Base-by-base conservation (phyloP, 2,329 filamentous ascomycete species). In the Trichoderma sp. region DNA sequence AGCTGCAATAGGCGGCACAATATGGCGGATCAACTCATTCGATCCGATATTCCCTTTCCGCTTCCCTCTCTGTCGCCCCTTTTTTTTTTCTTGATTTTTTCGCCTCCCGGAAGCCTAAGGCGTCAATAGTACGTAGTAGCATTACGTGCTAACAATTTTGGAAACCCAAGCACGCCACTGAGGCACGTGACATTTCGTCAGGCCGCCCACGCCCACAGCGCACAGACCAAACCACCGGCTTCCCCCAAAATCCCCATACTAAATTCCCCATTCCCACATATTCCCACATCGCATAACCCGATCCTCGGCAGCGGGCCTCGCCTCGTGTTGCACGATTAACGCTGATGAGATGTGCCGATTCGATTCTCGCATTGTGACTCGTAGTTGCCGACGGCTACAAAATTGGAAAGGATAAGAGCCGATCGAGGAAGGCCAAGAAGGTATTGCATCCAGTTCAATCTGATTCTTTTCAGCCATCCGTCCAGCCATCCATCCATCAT, bases 101-200 rank as follows among this genome's bases (percentile, higher is more conserved):
- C 64, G 34, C 18, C 65, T 68, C 53, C 65, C 47, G 6, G n/a
- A 21, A 51, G 43, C 43, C 43, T 21, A 51, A 51, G 43, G 43
- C 26, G 14, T 30, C 28, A 24, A 14, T 36, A 9, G 62, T 30
- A 53, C 21, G 28, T 9, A 28, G 32, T 26, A 61, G 21, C 6
- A 39, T 21, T 61, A 39, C 32, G 30, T 61, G 58, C 58, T 34
- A 61, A 15, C n/a, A 15, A 18, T 5, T 51, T 51, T 60, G 12
- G 53, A 47, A 43, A 15, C 65, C 56, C 39, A 34, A 61, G 66
- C 56, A 69, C 66, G 66, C 66, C 66, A 69, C 66, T 1, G 7
- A 0, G 15, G 66, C 66, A 70, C 66, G 66, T 70, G 66, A 70
- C 39, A 70, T 62, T 12, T 70, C 66, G 66, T 53, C 66, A 62